Base-by-base conservation (phyloP, 371 early-diverging fungal species). In the Mucor irregularis region DNA sequence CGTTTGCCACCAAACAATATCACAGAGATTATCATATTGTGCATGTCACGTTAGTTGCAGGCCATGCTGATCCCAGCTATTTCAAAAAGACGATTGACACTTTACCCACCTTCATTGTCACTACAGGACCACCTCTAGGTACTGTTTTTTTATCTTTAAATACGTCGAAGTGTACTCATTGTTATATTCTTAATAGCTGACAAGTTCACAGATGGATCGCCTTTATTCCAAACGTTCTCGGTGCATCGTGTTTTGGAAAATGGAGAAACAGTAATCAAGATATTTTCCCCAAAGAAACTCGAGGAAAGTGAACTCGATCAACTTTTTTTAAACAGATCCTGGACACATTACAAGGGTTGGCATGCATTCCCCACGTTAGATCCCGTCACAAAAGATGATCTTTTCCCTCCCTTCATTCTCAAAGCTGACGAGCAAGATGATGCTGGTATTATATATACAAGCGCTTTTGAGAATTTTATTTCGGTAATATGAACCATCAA, bases 21-120 rank as follows among this genome's bases (percentile, higher is more conserved):
- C 53, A 49, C 8, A 47, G 69, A 14, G 58, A 69, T 16, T 87
- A 83, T 61, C 74, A 81, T 13, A 68, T 66, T 13, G 74, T 85
- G 10, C 83, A 89, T 60, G 88, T 87, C 10, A 86, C 90, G 0
- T 61, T 87, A 39, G 72, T 90, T 33, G 74, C 81, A 0, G 89
- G 86, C 4, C 49, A 62, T 21, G 66, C 83, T 24, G 77, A 85
- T 49, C 81, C 83, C 2, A 39, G 58, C 7, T 84, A 80, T 61
- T 89, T 89, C 61, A 62, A 69, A 19, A 54, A 68, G 40, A 64
- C 58, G 2, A 13, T 55, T 2, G 60, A 74, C 0, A 60, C 54
- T 8, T 42, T 82, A 21, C 90, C 90, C 1, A 44, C 69, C 1
- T 66, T 75, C 28, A 76, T 89, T 44, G 65, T 88, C 8, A 81